Conservation (phyloP, 768 basidiomycete genomes). For the Fomitopsis pulvina region DNA sequence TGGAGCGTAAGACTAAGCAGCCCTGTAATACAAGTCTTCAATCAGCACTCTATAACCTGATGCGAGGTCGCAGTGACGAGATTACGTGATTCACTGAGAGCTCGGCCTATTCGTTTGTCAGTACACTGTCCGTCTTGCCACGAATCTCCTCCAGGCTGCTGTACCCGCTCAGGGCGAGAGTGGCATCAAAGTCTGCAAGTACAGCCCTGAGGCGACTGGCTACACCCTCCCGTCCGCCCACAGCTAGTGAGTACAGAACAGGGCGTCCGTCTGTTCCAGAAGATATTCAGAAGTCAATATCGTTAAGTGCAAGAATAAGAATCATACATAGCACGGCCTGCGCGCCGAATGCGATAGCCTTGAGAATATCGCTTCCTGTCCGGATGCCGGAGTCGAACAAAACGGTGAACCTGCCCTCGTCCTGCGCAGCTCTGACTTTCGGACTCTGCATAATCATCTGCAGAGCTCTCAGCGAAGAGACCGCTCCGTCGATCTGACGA, state of each 20-base stretch:
- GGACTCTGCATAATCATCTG: conserved; percentile 60
- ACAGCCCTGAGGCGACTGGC: conserved; percentile 66
- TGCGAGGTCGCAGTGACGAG: too few relatives aligned
- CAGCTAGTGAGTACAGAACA: conserved; percentile 64
- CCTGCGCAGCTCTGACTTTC: conserved; percentile 50
- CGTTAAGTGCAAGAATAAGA: neutral
- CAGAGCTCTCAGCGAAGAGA: conserved; percentile 66
- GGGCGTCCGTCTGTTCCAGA: conserved; percentile 53
- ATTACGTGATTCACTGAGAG: too few relatives aligned
- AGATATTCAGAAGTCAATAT: neutral
- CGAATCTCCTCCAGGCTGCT: conserved; percentile 50
- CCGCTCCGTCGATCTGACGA: conserved; percentile 72
- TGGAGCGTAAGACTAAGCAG: too few relatives aligned
- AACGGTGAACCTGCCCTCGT: conserved; percentile 54
- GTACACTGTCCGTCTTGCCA: too few relatives aligned
- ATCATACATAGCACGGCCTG: conserved; percentile 68
- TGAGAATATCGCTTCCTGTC: conserved; percentile 76
- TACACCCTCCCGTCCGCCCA: conserved; percentile 67
- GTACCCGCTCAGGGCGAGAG: conserved; percentile 58
- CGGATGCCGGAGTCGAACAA: conserved; percentile 80
- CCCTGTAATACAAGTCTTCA: too few relatives aligned
- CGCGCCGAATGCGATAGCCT: conserved; percentile 82
- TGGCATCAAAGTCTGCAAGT: conserved; percentile 62
- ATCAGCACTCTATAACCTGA: too few relatives aligned
- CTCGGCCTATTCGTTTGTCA: too few relatives aligned